These are phyloP conservation scores for Schizophyllum commune DNA, from an alignment of 1,284 basidiomycete species.

Conservation along the genomic window DNA sequence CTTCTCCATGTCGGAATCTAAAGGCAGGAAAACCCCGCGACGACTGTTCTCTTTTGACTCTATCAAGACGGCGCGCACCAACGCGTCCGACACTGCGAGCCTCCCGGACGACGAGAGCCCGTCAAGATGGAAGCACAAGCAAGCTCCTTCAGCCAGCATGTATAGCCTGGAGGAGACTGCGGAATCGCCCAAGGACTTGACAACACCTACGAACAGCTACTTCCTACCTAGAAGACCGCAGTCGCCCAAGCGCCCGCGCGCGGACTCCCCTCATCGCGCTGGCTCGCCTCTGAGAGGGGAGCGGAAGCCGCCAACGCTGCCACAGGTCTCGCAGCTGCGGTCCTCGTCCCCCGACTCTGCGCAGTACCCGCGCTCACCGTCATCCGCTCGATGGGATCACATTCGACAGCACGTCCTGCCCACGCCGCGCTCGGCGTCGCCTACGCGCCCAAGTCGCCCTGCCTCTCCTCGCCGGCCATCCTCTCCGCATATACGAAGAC, in stretches of 20 bases:
- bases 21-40: conserved; percentile 13
- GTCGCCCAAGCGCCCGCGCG: background rate
- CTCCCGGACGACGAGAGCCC: no score
- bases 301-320: conserved; percentile 2
- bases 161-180: background rate
- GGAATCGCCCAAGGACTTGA: background rate
- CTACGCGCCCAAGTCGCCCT: conserved; percentile 13
- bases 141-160: background rate
- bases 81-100: conserved; percentile 13
- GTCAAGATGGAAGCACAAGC: background rate
- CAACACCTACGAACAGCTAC: background rate
- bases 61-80: conserved; percentile 18
- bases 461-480: conserved; percentile 11
- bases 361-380: conserved; percentile 27
- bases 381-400: conserved; percentile 41
- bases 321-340: conserved; percentile 6
- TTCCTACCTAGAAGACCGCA: background rate
- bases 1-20: background rate
- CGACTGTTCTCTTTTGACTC: conserved; percentile 32
- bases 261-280: background rate
- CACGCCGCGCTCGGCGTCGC: conserved; percentile 14
- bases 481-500: background rate
- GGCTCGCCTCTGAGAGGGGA: conserved; percentile 3
- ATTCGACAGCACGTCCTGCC: conserved; percentile 46
- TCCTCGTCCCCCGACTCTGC: conserved; percentile 17